Conservation (phyloP, 75 land plant genomes). For the Pseudotsuga menziesii region DNA sequence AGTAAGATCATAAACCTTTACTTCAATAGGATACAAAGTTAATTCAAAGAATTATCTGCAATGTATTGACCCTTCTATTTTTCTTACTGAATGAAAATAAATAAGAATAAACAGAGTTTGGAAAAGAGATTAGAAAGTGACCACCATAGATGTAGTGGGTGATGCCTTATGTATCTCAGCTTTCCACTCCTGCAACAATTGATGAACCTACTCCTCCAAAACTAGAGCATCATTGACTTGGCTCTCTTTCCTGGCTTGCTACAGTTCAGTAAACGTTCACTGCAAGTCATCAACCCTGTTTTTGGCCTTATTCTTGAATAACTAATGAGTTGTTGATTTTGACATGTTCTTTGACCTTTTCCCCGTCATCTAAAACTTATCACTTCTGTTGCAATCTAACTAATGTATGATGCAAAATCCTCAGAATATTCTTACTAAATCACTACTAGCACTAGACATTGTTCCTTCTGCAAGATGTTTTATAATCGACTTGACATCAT, state of each 20-base stretch:
- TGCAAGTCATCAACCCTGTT: constrained; percentile 35
- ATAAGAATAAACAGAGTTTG: neutral
- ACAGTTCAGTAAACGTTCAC: constrained; percentile 30
- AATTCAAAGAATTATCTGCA: neutral
- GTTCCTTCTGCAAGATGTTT: no score
- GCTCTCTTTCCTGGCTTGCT: constrained; percentile 31
- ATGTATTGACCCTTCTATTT: neutral
- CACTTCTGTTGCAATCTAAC: no score
- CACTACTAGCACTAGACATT: no score
- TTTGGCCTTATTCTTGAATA: constrained; percentile 10
- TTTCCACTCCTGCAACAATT: constrained; percentile 42
- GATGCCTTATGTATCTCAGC: constrained; percentile 21
- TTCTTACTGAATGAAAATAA: neutral
- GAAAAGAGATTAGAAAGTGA: neutral
- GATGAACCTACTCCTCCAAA: constrained; percentile 42
- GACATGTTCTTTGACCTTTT: constrained; percentile 1
- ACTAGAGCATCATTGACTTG: constrained; percentile 25
- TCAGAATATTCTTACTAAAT: no score
- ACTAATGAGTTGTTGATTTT: neutral
- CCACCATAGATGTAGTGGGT: constrained; percentile 7
- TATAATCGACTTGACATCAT: no score
- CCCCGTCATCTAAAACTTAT: neutral
- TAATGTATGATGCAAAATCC: no score
- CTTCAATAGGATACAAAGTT: neutral
- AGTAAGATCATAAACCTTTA: neutral